Evolutionary conservation across 2,329 filamentous ascomycete species (phyloP).

Genomic region (Botrytis medusae): DNA sequence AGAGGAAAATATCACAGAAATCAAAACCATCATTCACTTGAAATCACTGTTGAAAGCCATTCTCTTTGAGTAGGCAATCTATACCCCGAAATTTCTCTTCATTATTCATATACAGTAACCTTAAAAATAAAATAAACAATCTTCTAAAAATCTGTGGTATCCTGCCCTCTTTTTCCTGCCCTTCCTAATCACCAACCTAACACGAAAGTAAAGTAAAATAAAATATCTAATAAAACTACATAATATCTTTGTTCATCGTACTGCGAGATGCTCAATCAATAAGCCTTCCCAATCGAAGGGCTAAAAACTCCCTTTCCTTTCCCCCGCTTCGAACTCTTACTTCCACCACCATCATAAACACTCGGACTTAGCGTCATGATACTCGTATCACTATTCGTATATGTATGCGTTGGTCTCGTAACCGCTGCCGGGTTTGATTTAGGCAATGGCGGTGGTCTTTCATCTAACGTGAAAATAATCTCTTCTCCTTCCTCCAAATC

Average conservation of each 20-base stretch:
- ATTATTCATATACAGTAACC: not conserved
- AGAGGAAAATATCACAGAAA: not conserved
- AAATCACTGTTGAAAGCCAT: not conserved
- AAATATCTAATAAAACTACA: not conserved
- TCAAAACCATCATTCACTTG: not conserved
- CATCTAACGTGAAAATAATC: not conserved
- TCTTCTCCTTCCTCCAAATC: conserved; percentile 2
- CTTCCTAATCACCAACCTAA: not conserved
- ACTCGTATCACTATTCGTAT: not conserved
- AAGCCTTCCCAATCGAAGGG: conserved; percentile 11
- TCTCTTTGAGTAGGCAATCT: not conserved
- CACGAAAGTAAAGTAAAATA: not conserved
- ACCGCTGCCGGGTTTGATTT: not conserved
- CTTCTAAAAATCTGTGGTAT: not conserved
- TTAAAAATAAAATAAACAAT: not conserved
- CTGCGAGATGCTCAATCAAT: conserved; percentile 9
- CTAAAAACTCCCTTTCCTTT: not conserved
- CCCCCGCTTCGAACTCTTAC: not conserved
- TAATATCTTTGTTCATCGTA: not conserved
- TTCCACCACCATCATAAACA: conserved; percentile 8
- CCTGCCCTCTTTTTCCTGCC: not conserved
- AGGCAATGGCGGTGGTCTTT: not conserved
- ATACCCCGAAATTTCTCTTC: not conserved
- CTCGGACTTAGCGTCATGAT: conserved; percentile 13
- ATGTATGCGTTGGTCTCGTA: not conserved